Evolutionary conservation across 2,329 filamentous ascomycete species (phyloP).

Genomic region (Neopestalotiopsis clavispora): DNA sequence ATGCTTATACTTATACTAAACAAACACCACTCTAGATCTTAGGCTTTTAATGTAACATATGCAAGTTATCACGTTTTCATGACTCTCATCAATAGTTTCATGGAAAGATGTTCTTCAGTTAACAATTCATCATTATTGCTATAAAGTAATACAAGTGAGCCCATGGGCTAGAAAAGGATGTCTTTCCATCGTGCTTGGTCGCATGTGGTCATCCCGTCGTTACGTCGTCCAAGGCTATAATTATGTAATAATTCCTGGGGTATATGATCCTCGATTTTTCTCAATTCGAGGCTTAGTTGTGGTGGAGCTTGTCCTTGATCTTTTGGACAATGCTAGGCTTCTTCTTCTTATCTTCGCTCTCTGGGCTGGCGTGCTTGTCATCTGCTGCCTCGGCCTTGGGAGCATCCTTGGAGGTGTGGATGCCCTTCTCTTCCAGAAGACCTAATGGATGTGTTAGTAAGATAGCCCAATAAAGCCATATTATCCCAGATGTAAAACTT

Average conservation of each 20-base stretch:
- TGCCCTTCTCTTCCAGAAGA: constrained; percentile 58
- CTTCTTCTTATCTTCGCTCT: constrained; percentile 28
- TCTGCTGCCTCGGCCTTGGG: constrained; percentile 23
- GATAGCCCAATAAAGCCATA: background rate
- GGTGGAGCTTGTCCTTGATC: constrained; percentile 73
- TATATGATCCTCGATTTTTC: background rate
- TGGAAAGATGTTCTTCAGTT: background rate
- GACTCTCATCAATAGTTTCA: background rate
- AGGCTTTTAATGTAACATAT: too few relatives aligned
- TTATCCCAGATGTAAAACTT: constrained; percentile 34
- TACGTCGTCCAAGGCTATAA: too few relatives aligned
- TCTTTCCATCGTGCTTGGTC: too few relatives aligned
- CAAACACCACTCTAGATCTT: too few relatives aligned
- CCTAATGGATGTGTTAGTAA: constrained; percentile 40
- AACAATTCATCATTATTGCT: background rate
- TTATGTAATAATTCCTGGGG: background rate
- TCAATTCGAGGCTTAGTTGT: constrained; percentile 35
- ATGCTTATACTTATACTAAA: too few relatives aligned
- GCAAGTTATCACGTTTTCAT: too few relatives aligned
- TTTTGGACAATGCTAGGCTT: constrained; percentile 64
- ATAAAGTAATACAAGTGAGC: background rate
- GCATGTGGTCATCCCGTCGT: too few relatives aligned
- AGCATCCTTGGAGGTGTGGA: constrained; percentile 38
- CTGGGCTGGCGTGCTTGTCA: constrained; percentile 26
- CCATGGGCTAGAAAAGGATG: too few relatives aligned